Conservation (phyloP, 345 rosid genomes). For the Limnanthes douglasii region DNA sequence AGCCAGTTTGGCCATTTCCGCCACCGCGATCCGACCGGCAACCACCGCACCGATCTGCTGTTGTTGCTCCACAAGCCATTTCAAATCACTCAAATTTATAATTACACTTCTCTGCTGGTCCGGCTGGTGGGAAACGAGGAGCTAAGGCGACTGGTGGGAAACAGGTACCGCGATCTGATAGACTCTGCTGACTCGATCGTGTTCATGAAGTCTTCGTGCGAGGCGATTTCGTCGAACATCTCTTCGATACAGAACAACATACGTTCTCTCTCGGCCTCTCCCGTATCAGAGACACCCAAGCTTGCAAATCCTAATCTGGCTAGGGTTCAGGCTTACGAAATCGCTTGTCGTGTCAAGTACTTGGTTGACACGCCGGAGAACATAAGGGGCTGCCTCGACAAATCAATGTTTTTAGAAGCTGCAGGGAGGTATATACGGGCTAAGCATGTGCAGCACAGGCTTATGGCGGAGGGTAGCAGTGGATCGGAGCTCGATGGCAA, state of each 20-base stretch:
- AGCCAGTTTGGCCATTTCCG: slow-evolving; percentile 50
- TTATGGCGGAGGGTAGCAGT: slow-evolving; percentile 13
- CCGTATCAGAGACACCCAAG: slow-evolving; percentile 32
- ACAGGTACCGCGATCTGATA: slow-evolving; percentile 81
- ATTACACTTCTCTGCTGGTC: slow-evolving; percentile 44
- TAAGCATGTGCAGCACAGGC: slow-evolving; percentile 53
- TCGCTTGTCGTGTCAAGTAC: slow-evolving; percentile 84
- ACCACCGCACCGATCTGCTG: slow-evolving; percentile 19
- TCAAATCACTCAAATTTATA: slow-evolving; percentile 81
- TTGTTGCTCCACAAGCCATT: slow-evolving; percentile 75
- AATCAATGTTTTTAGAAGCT: slow-evolving; percentile 78
- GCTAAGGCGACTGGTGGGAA: slow-evolving; percentile 83
- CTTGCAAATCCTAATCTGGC: slow-evolving; percentile 15
- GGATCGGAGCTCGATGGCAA: slow-evolving; percentile 25
- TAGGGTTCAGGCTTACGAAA: slow-evolving; percentile 40
- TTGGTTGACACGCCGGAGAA: slow-evolving; percentile 90
- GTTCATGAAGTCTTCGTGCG: slow-evolving; percentile 71
- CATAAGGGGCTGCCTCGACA: slow-evolving; percentile 91
- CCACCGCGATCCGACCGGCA: slow-evolving; percentile 29
- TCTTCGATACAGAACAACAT: slow-evolving; percentile 45
- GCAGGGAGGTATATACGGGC: slow-evolving; percentile 75
- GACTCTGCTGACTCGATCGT: slow-evolving; percentile 95
- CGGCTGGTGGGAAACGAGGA: slow-evolving; percentile 80
- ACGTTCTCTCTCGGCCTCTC: slow-evolving; percentile 45
- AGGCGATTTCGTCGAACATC: slow-evolving; percentile 52